Percentiles rank a stretch among this genome's conserved stretches.
phyloP scores from a whole-genome alignment of 164 flowering plant species.

The Vitis rotundifolia region DNA sequence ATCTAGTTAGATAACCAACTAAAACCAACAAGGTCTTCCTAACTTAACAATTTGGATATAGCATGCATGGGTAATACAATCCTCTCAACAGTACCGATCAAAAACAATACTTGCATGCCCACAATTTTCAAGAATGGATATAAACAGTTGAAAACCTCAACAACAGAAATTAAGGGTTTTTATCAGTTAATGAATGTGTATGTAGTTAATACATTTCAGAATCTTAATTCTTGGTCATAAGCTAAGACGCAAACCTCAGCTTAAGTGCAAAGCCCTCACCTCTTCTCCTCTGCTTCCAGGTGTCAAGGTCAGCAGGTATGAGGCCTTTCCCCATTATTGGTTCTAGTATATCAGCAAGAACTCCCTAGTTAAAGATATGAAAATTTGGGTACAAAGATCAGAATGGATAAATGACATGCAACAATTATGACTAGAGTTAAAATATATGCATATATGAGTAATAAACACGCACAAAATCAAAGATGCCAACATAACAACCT shows the following conservation, averaged over 20 bases:
- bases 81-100: too few relatives aligned
- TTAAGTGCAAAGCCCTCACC: constrained; percentile 39
- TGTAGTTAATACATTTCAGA: neutral
- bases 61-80: too few relatives aligned
- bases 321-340: constrained; percentile 99
- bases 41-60: too few relatives aligned
- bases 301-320: constrained; percentile 94
- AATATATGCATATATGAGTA: neutral
- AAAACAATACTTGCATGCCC: too few relatives aligned
- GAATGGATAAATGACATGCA: constrained; percentile 4
- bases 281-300: constrained; percentile 96
- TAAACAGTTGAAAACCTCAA: too few relatives aligned
- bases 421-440: neutral
- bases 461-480: too few relatives aligned
- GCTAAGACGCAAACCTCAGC: neutral
- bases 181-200: neutral
- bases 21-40: too few relatives aligned
- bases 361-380: constrained; percentile 54
- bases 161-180: too few relatives aligned
- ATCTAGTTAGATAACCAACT: too few relatives aligned
- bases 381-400: neutral
- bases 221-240: neutral
- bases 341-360: constrained; percentile 96
- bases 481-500: too few relatives aligned
- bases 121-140: too few relatives aligned